Evolutionary conservation across 2,329 filamentous ascomycete genomes (phyloP), one percentile per base, ranked within the genome.

Genomic region (Akanthomyces uredinophilus): DNA sequence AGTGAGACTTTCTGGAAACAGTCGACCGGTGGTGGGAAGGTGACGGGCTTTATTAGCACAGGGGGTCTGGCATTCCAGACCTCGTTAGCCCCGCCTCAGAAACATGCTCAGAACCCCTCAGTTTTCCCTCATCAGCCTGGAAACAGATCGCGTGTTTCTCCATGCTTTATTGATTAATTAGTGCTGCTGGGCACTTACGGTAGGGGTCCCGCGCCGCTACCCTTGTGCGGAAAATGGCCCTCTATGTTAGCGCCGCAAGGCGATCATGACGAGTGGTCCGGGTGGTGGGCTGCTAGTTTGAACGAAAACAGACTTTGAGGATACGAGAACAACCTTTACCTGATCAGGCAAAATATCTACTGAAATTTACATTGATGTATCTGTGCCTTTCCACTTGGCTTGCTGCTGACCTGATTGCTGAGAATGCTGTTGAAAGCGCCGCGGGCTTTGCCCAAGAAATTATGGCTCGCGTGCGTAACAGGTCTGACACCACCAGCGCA

Each of bases 31-130:
- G 37, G 55, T 50, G 55, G 55, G 55, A 35, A 29, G 46, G 46
- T 20, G 6, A 27, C 29, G 11, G 37, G 29, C 54, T 57, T 57
- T 57, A 57, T 59, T n/a, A n/a, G n/a, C 53, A 29, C n/a, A 35
- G 32, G 32, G 6, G 43, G n/a, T n/a, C n/a, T 37, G 27, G 44
- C 41, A 22, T 56, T 32, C 41, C 27, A 13, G 35, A 27, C n/a
- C n/a, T n/a, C n/a, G n/a, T n/a, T 39, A 37, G 55, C 32, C 39
- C 24, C 43, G 47, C 47, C 39, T 35, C 47, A 27, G 27, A 52
- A 60, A 60, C 57, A 1, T 60, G 57, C 57, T 60, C 57, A 60
- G 13, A 60, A 5, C 24, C 47, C 46, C 57, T 52, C 57, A 58
- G 27, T 39, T 49, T 32, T 8, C n/a, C n/a, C n/a, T n/a, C n/a